A percentile compares a stretch with the other conserved stretches of the same genome.
Conservation (phyloP, 768 basidiomycete species). For the Cantharellus anzutake region DNA sequence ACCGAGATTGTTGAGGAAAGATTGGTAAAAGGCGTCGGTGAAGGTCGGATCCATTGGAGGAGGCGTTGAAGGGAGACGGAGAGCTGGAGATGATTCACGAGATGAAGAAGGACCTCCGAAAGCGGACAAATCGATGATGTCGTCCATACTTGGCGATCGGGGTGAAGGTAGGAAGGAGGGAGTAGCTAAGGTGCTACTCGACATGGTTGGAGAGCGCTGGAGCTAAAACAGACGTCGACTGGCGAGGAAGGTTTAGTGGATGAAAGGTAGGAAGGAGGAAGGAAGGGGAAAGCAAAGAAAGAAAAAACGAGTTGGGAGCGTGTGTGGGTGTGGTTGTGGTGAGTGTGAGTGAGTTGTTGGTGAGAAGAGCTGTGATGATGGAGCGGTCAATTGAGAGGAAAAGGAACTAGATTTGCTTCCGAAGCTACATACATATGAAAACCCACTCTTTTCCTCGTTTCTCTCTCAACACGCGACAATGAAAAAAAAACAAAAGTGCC, state of each 20-base stretch:
- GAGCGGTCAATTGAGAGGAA: too few relatives aligned
- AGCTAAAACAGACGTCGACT: not conserved
- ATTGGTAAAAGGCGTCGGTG: slow-evolving; percentile 19
- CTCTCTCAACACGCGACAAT: too few relatives aligned
- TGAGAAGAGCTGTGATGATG: too few relatives aligned
- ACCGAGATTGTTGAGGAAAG: slow-evolving; percentile 15
- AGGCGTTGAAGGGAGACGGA: slow-evolving; percentile 12
- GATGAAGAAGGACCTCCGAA: slow-evolving; percentile 17
- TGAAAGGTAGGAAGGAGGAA: too few relatives aligned
- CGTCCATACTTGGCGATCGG: slow-evolving; percentile 1
- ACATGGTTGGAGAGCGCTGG: not conserved
- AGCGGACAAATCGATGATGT: slow-evolving; percentile 14
- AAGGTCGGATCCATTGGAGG: slow-evolving; percentile 22
- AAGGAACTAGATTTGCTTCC: too few relatives aligned
- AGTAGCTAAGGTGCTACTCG: slow-evolving; percentile 8
- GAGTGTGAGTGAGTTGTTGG: too few relatives aligned
- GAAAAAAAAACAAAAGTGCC: too few relatives aligned
- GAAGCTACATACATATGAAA: too few relatives aligned
- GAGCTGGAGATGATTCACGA: slow-evolving; percentile 25
- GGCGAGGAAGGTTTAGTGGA: not conserved
- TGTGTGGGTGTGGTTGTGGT: too few relatives aligned
- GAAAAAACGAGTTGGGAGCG: not conserved
- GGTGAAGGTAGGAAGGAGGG: slow-evolving; percentile 4
- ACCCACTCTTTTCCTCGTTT: too few relatives aligned
- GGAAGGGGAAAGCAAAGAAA: not conserved